Base-by-base conservation (phyloP, 257 asterid species). In the Parsonsia alboflavescens region DNA sequence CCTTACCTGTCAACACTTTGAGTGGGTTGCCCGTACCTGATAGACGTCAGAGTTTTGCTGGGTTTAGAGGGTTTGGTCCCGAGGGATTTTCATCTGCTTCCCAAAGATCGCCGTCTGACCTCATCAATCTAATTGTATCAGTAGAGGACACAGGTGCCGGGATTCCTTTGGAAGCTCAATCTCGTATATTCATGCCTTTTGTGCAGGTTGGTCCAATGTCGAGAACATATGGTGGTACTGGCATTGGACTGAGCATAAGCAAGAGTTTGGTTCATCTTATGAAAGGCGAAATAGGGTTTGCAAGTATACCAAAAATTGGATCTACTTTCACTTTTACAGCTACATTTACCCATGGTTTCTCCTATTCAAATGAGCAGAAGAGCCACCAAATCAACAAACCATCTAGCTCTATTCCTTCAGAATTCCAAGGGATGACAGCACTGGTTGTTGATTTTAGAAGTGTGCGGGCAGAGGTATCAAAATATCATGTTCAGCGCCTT, bases 61-160 rank as follows among this genome's bases (percentile, higher is more conserved):
- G 82, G 8, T 89, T 94, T 42, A 82, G 65, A 72, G 75, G 76
- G 75, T 88, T 92, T 71, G 80, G 80, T 78, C 92, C 79, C 80
- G 96, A 89, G 56, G 80, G 87, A 48, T 65, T 76, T 70, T 9
- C 74, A 13, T 26, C 89, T 2, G 72, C 86, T 77, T 75, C 76
- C 41, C 58, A 72, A 16, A 74, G 81, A 10, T 80, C 87, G 26
- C 74, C 72, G n/a, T 16, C 73, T 26, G 97, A 88, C 74, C 88
- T 85, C 76, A 76, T 93, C 48, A 84, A 82, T 46, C 62, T 94
- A 21, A 87, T 94, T 17, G 97, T 94, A 36, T 90, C 99, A 9
- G 98, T 94, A 6, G 99, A 94, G 84, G 99, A 94, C 85, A 94
- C 99, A 0, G 99, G 99, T 52, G 86, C 87, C 48, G 99, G 99